These are phyloP conservation scores for Alopecurus myosuroides DNA, from an alignment of 176 grass and related monocot species.

Conservation along the genomic window DNA sequence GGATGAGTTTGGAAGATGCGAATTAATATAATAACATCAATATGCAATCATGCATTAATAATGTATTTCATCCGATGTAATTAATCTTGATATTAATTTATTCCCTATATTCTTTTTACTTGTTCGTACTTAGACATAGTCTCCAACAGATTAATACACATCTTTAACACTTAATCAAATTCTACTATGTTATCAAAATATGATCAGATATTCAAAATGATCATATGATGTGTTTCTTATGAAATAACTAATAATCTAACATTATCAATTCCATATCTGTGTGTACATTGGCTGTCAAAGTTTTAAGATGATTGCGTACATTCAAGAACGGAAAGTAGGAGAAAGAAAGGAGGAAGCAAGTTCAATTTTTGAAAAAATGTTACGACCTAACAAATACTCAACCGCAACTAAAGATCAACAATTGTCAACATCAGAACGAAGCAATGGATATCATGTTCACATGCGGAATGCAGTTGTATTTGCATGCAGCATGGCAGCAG, in stretches of 20 bases:
- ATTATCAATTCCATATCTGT: background rate
- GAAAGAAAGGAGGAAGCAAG: background rate
- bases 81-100: background rate
- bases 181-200: slow-evolving; percentile 1
- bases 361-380: background rate
- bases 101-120: background rate
- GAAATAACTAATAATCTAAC: background rate
- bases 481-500: background rate
- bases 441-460: background rate
- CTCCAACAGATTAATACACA: background rate
- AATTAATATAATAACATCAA: slow-evolving; percentile 6
- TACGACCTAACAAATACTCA: background rate
- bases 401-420: background rate
- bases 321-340: background rate
- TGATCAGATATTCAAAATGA: background rate
- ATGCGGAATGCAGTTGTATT: background rate
- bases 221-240: background rate
- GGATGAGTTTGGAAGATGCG: background rate
- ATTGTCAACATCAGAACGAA: background rate
- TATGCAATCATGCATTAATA: background rate
- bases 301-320: background rate
- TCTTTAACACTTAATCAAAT: background rate
- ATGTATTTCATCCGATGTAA: background rate
- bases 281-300: background rate
- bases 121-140: background rate